These are phyloP conservation scores for Nitzschia palea DNA, from an alignment of 108 stramenopile genomes.

Conservation along the genomic window DNA sequence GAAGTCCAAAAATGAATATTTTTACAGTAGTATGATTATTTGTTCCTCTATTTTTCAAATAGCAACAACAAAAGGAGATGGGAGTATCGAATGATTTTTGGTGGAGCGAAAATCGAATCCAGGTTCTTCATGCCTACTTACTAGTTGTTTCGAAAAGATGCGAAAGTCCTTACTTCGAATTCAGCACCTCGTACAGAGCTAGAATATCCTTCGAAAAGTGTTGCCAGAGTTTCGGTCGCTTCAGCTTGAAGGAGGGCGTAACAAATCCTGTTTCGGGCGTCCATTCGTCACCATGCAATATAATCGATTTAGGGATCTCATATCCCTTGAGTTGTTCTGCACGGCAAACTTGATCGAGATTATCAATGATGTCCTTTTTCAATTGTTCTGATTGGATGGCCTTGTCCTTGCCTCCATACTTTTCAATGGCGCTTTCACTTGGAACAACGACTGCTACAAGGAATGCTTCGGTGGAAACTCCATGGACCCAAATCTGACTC, in stretches of 20 bases:
- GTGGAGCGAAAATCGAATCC: too few species aligned
- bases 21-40: too few species aligned
- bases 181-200: not conserved
- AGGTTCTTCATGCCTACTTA: too few species aligned
- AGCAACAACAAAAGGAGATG: too few species aligned
- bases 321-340: not conserved
- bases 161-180: not conserved
- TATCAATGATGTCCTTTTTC: not conserved
- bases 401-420: not conserved
- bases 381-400: not conserved
- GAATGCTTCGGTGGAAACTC: not conserved
- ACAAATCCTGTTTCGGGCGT: not conserved
- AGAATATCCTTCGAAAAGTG: not conserved
- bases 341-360: not conserved
- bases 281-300: not conserved
- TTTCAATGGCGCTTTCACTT: not conserved
- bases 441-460: slow-evolving; percentile 1
- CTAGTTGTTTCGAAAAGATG: too few species aligned
- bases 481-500: slow-evolving; percentile 2
- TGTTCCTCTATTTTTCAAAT: too few species aligned
- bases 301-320: not conserved
- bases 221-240: not conserved
- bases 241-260: slow-evolving; percentile 1
- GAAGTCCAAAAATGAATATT: too few species aligned
- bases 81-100: too few species aligned